Percentiles rank a stretch among this genome's conserved stretches.
These are phyloP conservation scores for Wakefieldia striispora DNA, from an alignment of 768 basidiomycete species.

Conservation along the genomic window DNA sequence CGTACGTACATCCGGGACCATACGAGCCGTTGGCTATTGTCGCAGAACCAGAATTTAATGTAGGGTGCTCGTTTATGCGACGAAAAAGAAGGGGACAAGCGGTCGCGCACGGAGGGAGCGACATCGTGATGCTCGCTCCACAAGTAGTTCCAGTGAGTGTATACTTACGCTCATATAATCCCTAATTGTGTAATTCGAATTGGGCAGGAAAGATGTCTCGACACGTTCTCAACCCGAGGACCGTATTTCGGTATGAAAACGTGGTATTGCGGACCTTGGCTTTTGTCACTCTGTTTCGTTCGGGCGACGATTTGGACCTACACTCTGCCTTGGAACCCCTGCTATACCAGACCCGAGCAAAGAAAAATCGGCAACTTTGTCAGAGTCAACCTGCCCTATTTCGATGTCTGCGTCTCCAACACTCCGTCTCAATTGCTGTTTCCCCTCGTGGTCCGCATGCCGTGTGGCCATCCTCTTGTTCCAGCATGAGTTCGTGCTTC, in stretches of 20 bases:
- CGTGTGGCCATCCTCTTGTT: constrained; percentile 98
- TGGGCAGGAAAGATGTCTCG: constrained; percentile 2
- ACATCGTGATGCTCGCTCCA: not conserved
- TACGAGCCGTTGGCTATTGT: too few relatives aligned
- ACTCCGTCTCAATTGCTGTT: constrained; percentile 99
- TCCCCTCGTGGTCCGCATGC: constrained; percentile 90
- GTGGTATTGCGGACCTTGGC: not conserved
- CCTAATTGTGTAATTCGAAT: not conserved
- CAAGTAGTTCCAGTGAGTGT: constrained; percentile 13
- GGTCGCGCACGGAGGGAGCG: constrained; percentile 15
- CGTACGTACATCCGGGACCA: not conserved
- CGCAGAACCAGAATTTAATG: constrained; percentile 34
- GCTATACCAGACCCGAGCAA: constrained; percentile 75
- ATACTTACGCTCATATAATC: not conserved
- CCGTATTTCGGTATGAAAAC: constrained; percentile 45
- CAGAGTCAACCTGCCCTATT: constrained; percentile 95
- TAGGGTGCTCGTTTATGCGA: constrained; percentile 28
- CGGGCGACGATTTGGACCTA: constrained; percentile 44
- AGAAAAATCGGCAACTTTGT: constrained; percentile 97
- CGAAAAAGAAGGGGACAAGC: constrained; percentile 21
- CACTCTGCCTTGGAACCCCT: constrained; percentile 43
- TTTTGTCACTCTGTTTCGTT: not conserved
- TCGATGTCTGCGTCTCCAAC: constrained; percentile 99
- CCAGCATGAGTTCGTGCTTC: constrained; percentile 95
- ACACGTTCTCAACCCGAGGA: constrained; percentile 3